These are phyloP conservation scores for Chalciporus piperatus DNA, from an alignment of 768 basidiomycete species.

Conservation along the genomic window DNA sequence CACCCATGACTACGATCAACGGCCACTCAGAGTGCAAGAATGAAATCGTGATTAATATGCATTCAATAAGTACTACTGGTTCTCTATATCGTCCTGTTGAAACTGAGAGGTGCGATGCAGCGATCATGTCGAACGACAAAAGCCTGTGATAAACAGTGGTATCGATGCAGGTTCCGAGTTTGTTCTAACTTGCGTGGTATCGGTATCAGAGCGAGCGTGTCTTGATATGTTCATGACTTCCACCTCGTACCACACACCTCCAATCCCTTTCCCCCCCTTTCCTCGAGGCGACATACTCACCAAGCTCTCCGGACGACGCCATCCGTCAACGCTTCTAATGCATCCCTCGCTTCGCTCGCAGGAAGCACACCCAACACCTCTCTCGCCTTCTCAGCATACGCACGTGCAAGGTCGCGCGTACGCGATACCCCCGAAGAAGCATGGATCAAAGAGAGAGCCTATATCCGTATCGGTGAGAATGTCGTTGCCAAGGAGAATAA, in stretches of 20 bases:
- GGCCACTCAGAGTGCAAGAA: background rate
- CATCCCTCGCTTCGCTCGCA: slow-evolving; percentile 74
- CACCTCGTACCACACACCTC: background rate
- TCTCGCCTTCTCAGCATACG: slow-evolving; percentile 75
- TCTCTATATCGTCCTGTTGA: slow-evolving; percentile 1
- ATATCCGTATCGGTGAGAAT: background rate
- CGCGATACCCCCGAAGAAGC: slow-evolving; percentile 73
- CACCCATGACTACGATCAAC: too few relatives aligned
- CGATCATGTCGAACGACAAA: background rate
- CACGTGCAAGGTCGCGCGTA: slow-evolving; percentile 71
- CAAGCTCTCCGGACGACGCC: slow-evolving; percentile 61
- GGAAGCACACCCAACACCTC: slow-evolving; percentile 70
- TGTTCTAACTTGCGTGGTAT: slow-evolving; percentile 3
- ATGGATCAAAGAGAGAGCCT: slow-evolving; percentile 62
- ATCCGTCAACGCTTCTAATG: slow-evolving; percentile 70
- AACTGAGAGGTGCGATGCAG: background rate
- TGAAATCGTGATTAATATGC: background rate
- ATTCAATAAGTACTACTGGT: background rate
- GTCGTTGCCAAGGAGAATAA: background rate
- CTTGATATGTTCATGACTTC: background rate
- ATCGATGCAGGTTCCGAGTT: background rate
- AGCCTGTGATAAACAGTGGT: background rate
- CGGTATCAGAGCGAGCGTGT: background rate
- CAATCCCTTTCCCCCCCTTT: too few relatives aligned
- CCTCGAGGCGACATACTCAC: slow-evolving; percentile 22